These are phyloP conservation scores for Eudorina sp. DNA, from an alignment of 139 green algal genomes.

Conservation along the genomic window DNA sequence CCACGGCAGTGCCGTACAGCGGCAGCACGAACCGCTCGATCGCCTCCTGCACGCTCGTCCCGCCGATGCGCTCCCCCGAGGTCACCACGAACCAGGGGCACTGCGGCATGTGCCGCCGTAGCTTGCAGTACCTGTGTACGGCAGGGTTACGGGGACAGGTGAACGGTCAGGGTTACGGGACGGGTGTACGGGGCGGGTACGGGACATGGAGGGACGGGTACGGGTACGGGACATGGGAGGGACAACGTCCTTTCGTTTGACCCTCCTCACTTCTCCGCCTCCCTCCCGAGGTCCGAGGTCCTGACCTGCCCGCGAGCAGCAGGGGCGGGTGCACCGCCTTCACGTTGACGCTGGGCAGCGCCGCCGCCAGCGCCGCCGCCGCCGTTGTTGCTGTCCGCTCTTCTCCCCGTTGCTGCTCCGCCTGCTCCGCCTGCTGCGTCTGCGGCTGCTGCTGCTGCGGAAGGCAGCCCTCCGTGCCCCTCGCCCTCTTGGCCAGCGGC, in stretches of 20 bases:
- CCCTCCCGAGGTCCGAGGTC: background rate
- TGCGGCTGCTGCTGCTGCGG: background rate
- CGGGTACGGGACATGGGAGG: background rate
- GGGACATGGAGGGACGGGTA: background rate
- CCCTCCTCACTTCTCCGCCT: background rate
- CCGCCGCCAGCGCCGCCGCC: background rate
- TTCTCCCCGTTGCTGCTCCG: no score
- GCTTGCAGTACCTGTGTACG: conserved; percentile 63
- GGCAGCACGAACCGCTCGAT: conserved; percentile 59
- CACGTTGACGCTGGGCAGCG: background rate
- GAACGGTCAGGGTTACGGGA: background rate
- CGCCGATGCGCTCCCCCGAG: conserved; percentile 57
- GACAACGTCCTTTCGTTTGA: background rate
- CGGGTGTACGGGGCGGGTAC: background rate
- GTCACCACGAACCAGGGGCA: conserved; percentile 52
- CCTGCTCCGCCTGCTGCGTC: background rate
- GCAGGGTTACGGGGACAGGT: background rate
- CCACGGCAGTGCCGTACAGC: conserved; percentile 21
- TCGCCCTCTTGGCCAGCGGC: background rate
- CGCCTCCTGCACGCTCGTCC: conserved; percentile 66
- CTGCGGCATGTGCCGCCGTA: conserved; percentile 63
- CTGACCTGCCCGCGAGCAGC: conserved; percentile 32
- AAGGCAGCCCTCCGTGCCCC: no score
- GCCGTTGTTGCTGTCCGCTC: no score
- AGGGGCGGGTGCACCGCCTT: background rate